Conservation (phyloP, 129 eudicot genomes). For the Silybum marianum region DNA sequence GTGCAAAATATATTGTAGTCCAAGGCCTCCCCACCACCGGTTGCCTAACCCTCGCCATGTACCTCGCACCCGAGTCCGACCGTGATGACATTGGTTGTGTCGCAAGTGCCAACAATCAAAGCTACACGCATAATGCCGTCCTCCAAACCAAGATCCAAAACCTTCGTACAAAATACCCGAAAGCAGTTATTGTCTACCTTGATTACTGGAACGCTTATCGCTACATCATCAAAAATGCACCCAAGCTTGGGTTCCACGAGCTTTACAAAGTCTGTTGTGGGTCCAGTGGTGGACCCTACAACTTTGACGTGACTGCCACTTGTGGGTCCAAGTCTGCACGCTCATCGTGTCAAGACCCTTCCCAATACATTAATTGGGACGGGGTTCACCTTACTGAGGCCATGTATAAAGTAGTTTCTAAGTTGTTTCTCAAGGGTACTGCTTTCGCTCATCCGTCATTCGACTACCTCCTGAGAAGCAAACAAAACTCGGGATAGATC, state of each 20-base stretch:
- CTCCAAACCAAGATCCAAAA: slow-evolving; percentile 47
- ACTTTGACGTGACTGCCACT: slow-evolving; percentile 35
- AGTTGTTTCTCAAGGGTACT: slow-evolving; percentile 46
- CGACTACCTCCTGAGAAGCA: slow-evolving; percentile 43
- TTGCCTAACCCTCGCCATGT: slow-evolving; percentile 66
- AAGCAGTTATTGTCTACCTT: slow-evolving; percentile 55
- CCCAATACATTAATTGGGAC: slow-evolving; percentile 75
- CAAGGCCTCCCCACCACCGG: slow-evolving; percentile 85
- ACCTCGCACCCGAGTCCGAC: slow-evolving; percentile 38
- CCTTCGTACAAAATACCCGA: slow-evolving; percentile 51
- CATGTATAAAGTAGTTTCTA: slow-evolving; percentile 59
- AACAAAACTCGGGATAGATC: slow-evolving; percentile 22
- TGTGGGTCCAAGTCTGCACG: slow-evolving; percentile 62
- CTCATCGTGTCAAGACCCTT: slow-evolving; percentile 61
- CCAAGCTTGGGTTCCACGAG: slow-evolving; percentile 62
- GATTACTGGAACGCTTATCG: slow-evolving; percentile 64
- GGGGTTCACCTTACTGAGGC: slow-evolving; percentile 89
- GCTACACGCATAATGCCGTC: slow-evolving; percentile 50
- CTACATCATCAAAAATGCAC: slow-evolving; percentile 38
- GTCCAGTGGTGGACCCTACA: slow-evolving; percentile 50
- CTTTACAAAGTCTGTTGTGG: slow-evolving; percentile 79
- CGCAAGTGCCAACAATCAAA: slow-evolving; percentile 47
- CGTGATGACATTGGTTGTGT: slow-evolving; percentile 67
- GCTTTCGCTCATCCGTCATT: slow-evolving; percentile 48
- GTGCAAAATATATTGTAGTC: slow-evolving; percentile 71